Base-by-base conservation (phyloP, 805 yeast species). In the Yamadazyma philogaea region DNA sequence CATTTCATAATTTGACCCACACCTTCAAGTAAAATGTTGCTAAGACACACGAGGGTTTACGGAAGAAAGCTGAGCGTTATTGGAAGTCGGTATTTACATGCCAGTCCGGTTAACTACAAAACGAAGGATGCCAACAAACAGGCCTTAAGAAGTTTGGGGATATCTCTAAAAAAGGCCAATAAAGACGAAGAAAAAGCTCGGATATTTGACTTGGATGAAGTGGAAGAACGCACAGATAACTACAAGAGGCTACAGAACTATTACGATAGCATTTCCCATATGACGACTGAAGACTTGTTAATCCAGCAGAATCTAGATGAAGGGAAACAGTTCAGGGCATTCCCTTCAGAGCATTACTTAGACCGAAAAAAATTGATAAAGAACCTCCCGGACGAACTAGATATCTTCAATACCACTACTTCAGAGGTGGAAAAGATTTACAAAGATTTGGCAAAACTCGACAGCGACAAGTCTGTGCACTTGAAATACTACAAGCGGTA, bases 401-500 rank as follows among this genome's bases (percentile, higher is more conserved):
- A 69, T 46, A 38, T 66, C 19, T 49, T 60, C 20, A 53, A 60
- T 20, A 59, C 64, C 1, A 61, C 66, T 1, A 48, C 52, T 24
- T 42, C 57, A 43, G 58, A 58, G 18, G 55, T 70, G 30, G 61
- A 64, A 20, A 53, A 57, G 24, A 55, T 66, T 1, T 70, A 68
- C 47, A 49, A 52, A 6, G 53, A 57, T 38, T 51, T 70, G 43
- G 45, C 51, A 17, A 53, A 60, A 39, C 51, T 70, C 31, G 75
- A 70, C 40, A 48, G 56, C 17, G 75, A 70, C 50, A 59, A 56
- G 41, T 51, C 63, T 3, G 61, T 69, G 21, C 74, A 68, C 40
- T 46, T 54, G 35, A 68, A 68, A 48, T 66, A 66, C 48, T 63
- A 56, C 46, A 60, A 62, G 47, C 51, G 63, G 27, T 61, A 60